Percentiles rank a stretch among this genome's conserved stretches.
phyloP scores from a whole-genome alignment of 2,329 filamentous ascomycete species.

The Penicillium sp. region DNA sequence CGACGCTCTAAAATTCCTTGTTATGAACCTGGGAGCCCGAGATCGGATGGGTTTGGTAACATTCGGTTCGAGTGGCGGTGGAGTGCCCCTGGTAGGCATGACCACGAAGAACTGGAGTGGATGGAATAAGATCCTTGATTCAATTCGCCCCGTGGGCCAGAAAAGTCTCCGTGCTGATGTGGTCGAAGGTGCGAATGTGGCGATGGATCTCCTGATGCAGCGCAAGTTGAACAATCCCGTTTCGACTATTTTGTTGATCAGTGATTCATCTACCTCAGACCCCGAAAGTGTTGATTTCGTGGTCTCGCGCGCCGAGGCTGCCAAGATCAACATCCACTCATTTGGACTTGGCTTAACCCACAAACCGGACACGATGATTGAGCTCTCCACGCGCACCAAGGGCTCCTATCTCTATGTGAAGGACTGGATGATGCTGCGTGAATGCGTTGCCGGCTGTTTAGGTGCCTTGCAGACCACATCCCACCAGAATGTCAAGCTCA shows the following conservation, averaged over 20 bases:
- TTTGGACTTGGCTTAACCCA: constrained; percentile 96
- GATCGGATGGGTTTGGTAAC: constrained; percentile 97
- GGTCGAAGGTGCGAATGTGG: constrained; percentile 94
- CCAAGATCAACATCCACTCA: constrained; percentile 95
- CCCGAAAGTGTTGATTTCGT: constrained; percentile 97
- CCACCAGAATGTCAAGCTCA: constrained; percentile 97
- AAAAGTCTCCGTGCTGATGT: constrained; percentile 96
- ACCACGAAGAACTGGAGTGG: constrained; percentile 92
- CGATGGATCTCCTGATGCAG: constrained; percentile 98
- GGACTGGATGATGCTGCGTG: constrained; percentile 99
- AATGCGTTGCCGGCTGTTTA: constrained; percentile 90
- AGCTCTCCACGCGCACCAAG: constrained; percentile 91
- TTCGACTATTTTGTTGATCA: constrained; percentile 93
- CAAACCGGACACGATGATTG: constrained; percentile 98
- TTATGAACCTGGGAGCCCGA: constrained; percentile 82
- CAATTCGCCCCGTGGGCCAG: constrained; percentile 89
- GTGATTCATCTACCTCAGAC: constrained; percentile 93
- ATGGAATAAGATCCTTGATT: constrained; percentile 81
- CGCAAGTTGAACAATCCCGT: constrained; percentile 94
- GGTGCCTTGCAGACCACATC: constrained; percentile 90
- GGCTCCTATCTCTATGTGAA: constrained; percentile 98
- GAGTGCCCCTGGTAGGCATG: constrained; percentile 96
- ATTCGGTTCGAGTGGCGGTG: constrained; percentile 90
- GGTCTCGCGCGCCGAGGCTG: constrained; percentile 91
- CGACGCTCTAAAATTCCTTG: constrained; percentile 89